These are phyloP conservation scores for Paspalum notatum DNA, from an alignment of 176 grass and related monocot genomes.

Conservation along the genomic window DNA sequence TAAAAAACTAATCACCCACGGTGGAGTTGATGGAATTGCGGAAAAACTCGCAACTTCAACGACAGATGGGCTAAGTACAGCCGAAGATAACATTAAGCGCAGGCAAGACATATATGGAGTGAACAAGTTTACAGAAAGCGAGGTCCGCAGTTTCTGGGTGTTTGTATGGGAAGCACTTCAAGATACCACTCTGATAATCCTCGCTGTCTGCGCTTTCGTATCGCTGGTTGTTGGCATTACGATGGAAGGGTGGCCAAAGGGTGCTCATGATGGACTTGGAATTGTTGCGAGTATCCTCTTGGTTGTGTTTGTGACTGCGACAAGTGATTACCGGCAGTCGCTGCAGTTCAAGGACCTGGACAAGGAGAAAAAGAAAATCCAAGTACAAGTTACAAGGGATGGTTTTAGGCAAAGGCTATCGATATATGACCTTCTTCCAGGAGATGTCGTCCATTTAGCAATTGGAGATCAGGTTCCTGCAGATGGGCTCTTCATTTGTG, in stretches of 20 bases:
- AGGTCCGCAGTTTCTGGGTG: slow-evolving; percentile 85
- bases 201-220: slow-evolving; percentile 76
- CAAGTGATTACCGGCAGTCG: slow-evolving; percentile 91
- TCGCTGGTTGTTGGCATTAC: slow-evolving; percentile 84
- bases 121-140: slow-evolving; percentile 88
- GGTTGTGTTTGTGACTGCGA: slow-evolving; percentile 92
- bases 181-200: slow-evolving; percentile 91
- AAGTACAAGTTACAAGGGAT: slow-evolving; percentile 77
- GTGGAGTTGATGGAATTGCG: slow-evolving; percentile 63
- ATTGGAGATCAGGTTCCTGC: slow-evolving; percentile 97
- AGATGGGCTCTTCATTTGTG: slow-evolving; percentile 89
- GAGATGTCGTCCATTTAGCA: slow-evolving; percentile 89
- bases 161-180: slow-evolving; percentile 97
- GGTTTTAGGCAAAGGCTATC: slow-evolving; percentile 87
- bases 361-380: slow-evolving; percentile 96
- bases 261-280: slow-evolving; percentile 91
- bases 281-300: slow-evolving; percentile 96
- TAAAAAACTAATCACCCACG: slow-evolving; percentile 74
- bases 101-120: slow-evolving; percentile 84
- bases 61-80: slow-evolving; percentile 52
- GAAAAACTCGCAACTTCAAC: slow-evolving; percentile 69
- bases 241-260: slow-evolving; percentile 95
- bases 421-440: slow-evolving; percentile 93
- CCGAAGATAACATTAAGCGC: slow-evolving; percentile 57
- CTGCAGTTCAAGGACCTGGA: slow-evolving; percentile 99